Base-by-base conservation (phyloP, 1,284 basidiomycete species). In the Trametes pubescens region DNA sequence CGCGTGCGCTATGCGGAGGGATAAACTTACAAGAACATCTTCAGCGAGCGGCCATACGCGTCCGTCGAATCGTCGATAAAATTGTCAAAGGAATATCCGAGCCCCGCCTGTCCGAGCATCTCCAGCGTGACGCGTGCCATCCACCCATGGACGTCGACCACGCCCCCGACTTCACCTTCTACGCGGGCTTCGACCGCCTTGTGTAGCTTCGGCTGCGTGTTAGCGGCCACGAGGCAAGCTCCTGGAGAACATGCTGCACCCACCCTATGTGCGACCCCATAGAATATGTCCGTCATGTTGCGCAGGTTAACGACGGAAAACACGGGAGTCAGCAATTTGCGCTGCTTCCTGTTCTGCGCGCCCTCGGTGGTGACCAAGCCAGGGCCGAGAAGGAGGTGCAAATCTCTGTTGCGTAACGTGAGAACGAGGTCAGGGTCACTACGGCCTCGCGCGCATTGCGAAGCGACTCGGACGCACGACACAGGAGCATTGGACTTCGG, bases 71-170 rank as follows among this genome's bases (percentile, higher is more conserved):
- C 67, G 9, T 66, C 66, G 6, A 68, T 62, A 51, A 79, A 73
- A 40, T 75, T 71, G 62, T 78, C 73, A 67, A 81, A 80, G 5
- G 78, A 77, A 54, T 79, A 77, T 0, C 78, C 80, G 2, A 81
- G 65, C 0, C 76, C 79, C n/a, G 75, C 78, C 51, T 78, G 77
- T 10, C 77, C 76, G 62, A 81, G 76, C 57, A 80, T 71, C 65
- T 82, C 80, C 34, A 82, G 73, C 0, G 79, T 74, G 2, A 75
- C 72, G 21, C 78, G 77, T 9, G 71, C 73, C 62, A 80, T 73
- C 64, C 73, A 77, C 18, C 76, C 71, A 40, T 79, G 71, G 44
- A 82, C 67, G 53, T 82, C 76, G n/a, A 81, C 59, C n/a, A 64
- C 37, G 16, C 38, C 21, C 0, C 37, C 61, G 62, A 32, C 29